Conservation (phyloP, 2,329 filamentous ascomycete species). For the Exophiala sp. region DNA sequence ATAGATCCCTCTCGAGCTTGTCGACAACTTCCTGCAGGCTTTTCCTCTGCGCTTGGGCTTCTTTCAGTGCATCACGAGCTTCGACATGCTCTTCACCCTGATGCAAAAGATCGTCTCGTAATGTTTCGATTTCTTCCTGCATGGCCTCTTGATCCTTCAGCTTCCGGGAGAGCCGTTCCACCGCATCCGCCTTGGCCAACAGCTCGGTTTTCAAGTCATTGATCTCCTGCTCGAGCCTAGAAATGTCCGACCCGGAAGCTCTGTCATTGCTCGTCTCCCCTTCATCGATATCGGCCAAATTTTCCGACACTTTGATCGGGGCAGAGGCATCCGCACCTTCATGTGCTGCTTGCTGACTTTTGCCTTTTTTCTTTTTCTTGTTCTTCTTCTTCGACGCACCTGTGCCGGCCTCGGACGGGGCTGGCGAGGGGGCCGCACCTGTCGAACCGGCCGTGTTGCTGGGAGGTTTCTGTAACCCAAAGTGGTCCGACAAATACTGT, state of each 20-base stretch:
- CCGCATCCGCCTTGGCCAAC: slow-evolving; percentile 61
- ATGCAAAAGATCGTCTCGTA: slow-evolving; percentile 71
- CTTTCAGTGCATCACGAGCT: slow-evolving; percentile 68
- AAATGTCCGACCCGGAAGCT: slow-evolving; percentile 24
- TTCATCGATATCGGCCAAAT: slow-evolving; percentile 22
- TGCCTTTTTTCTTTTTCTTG: slow-evolving; percentile 76
- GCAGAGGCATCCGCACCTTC: slow-evolving; percentile 39
- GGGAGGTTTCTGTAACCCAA: slow-evolving; percentile 19
- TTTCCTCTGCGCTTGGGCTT: slow-evolving; percentile 62
- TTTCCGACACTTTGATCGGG: slow-evolving; percentile 32
- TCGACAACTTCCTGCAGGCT: slow-evolving; percentile 59
- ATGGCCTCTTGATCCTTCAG: slow-evolving; percentile 71
- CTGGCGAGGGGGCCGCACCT: slow-evolving; percentile 23
- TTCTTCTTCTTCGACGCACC: slow-evolving; percentile 60
- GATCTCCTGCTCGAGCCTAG: slow-evolving; percentile 30
- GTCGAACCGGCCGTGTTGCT: slow-evolving; percentile 7
- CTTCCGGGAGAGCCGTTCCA: slow-evolving; percentile 64
- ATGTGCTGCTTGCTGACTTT: slow-evolving; percentile 33
- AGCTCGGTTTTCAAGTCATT: slow-evolving; percentile 28
- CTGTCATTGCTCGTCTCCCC: not conserved
- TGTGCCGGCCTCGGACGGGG: slow-evolving; percentile 24
- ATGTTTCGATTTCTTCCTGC: slow-evolving; percentile 75
- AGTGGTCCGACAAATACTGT: slow-evolving; percentile 37
- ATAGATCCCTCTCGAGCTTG: slow-evolving; percentile 66
- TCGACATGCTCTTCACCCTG: slow-evolving; percentile 80